phyloP scores from a whole-genome alignment of 192 early-diverging fungal genomes.

The Chytriomyces sp. region DNA sequence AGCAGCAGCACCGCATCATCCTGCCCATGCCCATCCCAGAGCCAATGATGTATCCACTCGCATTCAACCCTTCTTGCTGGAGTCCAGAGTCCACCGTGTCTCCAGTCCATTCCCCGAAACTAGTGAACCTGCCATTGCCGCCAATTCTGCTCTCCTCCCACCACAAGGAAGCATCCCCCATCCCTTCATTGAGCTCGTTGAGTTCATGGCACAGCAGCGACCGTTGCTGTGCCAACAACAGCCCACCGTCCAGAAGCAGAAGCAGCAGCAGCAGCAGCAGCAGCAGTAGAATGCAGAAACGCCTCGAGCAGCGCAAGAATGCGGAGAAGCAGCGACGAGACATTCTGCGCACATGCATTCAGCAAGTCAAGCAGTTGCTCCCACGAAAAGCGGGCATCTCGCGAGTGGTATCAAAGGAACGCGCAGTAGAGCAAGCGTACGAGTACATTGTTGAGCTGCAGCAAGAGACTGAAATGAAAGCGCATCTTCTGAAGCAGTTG shows the following conservation, averaged over 20 bases:
- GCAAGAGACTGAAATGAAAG: not conserved
- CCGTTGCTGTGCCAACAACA: not conserved
- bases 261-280: not conserved
- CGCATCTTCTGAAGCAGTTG: not conserved
- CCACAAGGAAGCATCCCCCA: too few species aligned
- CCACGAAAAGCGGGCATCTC: not conserved
- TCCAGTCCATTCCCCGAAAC: not conserved
- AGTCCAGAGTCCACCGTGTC: not conserved
- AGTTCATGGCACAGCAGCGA: not conserved
- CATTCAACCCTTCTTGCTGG: not conserved
- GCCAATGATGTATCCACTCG: not conserved
- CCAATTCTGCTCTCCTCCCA: not conserved
- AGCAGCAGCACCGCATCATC: not conserved
- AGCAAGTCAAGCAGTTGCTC: not conserved
- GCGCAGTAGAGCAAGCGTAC: not conserved
- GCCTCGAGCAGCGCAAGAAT: slow-evolving; percentile 24
- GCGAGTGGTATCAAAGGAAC: not conserved
- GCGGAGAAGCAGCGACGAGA: slow-evolving; percentile 19
- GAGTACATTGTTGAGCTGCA: slow-evolving; percentile 10
- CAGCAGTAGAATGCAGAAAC: not conserved
- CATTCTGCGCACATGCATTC: not conserved
- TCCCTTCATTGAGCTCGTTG: not conserved
- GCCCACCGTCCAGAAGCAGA: not conserved
- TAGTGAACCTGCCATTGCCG: not conserved
- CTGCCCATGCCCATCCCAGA: not conserved